These are phyloP conservation scores for Talaromyces sp. DNA, from an alignment of 2,329 filamentous ascomycete species.

Conservation along the genomic window DNA sequence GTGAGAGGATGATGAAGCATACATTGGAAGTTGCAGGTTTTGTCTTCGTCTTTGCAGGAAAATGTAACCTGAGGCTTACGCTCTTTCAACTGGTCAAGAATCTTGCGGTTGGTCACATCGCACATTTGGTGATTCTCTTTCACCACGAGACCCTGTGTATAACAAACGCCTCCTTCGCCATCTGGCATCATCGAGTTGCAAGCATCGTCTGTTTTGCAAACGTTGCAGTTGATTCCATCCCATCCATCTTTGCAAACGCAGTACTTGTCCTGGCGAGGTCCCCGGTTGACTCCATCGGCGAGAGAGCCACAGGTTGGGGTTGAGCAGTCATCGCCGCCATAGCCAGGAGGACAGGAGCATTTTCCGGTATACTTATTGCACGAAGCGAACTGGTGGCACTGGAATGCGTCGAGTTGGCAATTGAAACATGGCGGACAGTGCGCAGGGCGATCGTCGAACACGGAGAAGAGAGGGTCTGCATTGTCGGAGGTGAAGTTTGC, in stretches of 20 bases:
- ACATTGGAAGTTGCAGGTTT: conserved; percentile 93
- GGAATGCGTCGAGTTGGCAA: conserved; percentile 88
- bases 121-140: conserved; percentile 97
- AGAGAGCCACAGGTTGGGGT: conserved; percentile 88
- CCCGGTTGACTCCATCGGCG: conserved; percentile 71
- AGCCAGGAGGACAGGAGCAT: conserved; percentile 86
- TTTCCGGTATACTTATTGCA: conserved; percentile 90
- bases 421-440: conserved; percentile 69
- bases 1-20: conserved; percentile 35
- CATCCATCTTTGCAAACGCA: conserved; percentile 92
- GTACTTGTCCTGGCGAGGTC: conserved; percentile 62
- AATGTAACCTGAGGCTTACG: conserved; percentile 92
- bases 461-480: conserved; percentile 61
- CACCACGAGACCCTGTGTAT: conserved; percentile 81
- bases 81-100: conserved; percentile 76
- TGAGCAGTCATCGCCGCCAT: conserved; percentile 90
- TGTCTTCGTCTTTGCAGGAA: conserved; percentile 69
- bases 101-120: conserved; percentile 93
- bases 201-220: conserved; percentile 76
- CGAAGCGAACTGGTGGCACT: conserved; percentile 81
- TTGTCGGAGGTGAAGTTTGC: conserved; percentile 54
- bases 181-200: conserved; percentile 86
- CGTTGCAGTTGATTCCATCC: conserved; percentile 96
- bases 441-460: conserved; percentile 65
- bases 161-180: conserved; percentile 79